phyloP scores from a whole-genome alignment of 1,284 basidiomycete species.

The Ganoderma lingzhi region DNA sequence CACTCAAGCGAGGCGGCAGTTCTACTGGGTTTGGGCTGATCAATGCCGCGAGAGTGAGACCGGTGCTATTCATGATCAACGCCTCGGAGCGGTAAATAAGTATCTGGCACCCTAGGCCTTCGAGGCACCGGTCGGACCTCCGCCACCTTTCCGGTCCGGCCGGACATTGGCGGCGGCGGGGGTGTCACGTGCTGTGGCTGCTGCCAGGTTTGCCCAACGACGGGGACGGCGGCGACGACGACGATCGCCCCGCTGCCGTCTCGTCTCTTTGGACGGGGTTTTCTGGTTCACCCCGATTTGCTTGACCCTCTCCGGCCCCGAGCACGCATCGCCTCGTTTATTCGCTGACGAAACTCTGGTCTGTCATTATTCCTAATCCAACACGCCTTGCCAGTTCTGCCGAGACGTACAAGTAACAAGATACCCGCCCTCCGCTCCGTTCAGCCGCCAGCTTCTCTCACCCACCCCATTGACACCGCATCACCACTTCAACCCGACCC shows the following conservation, averaged over 20 bases:
- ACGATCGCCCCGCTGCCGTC: slow-evolving; percentile 12
- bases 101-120: too few species aligned
- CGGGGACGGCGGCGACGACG: slow-evolving; percentile 24
- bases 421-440: slow-evolving; percentile 24
- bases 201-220: slow-evolving; percentile 18
- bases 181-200: slow-evolving; percentile 24
- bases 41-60: too few species aligned
- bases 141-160: background rate
- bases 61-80: too few species aligned
- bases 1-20: background rate
- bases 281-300: slow-evolving; percentile 5
- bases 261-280: slow-evolving; percentile 12
- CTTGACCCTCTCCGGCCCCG: background rate
- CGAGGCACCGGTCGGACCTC: background rate
- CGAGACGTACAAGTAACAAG: slow-evolving; percentile 31
- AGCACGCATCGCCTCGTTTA: slow-evolving; percentile 19
- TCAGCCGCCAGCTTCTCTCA: slow-evolving; percentile 14
- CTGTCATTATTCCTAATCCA: slow-evolving; percentile 32
- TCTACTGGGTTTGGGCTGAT: too few species aligned
- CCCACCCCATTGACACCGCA: slow-evolving; percentile 6
- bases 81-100: too few species aligned
- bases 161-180: background rate
- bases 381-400: slow-evolving; percentile 34
- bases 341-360: slow-evolving; percentile 26
- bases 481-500: background rate